A percentile compares a stretch with the other conserved stretches of the same genome.
These are phyloP conservation scores for Penicillium bialowiezense DNA, from an alignment of 495 filamentous ascomycete genomes.

Conservation along the genomic window DNA sequence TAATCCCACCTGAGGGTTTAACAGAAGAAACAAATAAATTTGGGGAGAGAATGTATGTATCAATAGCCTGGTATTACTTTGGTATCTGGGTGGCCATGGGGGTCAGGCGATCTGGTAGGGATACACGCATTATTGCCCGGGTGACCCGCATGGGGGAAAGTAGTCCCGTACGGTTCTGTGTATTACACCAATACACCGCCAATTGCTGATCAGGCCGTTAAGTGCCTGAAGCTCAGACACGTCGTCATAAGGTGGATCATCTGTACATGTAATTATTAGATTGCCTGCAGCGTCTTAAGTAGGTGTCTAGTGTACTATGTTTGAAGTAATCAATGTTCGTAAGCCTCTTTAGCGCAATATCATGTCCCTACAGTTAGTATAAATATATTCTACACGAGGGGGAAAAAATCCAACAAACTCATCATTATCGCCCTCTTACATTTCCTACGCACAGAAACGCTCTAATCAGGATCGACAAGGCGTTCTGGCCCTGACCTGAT, in stretches of 20 bases:
- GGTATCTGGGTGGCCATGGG: not conserved
- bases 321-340: too few relatives aligned
- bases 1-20: not conserved
- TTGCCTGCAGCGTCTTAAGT: too few relatives aligned
- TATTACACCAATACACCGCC: too few relatives aligned
- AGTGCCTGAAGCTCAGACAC: not conserved
- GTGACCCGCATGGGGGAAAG: not conserved
- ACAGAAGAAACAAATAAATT: not conserved
- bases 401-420: too few relatives aligned
- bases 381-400: too few relatives aligned
- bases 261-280: too few relatives aligned
- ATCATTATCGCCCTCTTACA: too few relatives aligned
- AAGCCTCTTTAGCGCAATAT: too few relatives aligned
- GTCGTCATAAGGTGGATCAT: conserved; percentile 5
- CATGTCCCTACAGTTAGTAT: too few relatives aligned
- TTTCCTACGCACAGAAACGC: too few relatives aligned
- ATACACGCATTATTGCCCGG: not conserved
- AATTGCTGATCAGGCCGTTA: not conserved
- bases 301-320: too few relatives aligned
- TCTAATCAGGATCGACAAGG: conserved; percentile 13
- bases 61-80: conserved; percentile 5
- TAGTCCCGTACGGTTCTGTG: not conserved
- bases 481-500: conserved; percentile 22
- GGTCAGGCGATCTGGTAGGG: not conserved
- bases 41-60: conserved; percentile 1